phyloP scores from a whole-genome alignment of 371 early-diverging fungal genomes.

The Blakeslea trispora region DNA sequence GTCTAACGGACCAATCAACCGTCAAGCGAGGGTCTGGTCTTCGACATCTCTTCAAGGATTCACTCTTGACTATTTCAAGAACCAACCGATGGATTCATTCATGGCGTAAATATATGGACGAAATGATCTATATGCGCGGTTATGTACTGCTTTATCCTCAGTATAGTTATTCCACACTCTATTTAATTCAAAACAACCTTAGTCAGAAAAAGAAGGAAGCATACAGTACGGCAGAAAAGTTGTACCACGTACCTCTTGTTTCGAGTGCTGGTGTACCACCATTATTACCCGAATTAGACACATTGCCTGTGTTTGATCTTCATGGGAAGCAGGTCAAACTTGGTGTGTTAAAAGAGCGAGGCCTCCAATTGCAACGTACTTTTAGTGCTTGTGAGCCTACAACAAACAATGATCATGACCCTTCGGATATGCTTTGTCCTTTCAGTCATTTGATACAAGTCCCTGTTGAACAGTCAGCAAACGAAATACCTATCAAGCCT shows the following conservation, averaged over 20 bases:
- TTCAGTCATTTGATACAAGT: conserved; percentile 24
- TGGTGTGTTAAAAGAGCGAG: conserved; percentile 39
- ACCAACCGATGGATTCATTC: conserved; percentile 62
- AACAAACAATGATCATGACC: conserved; percentile 30
- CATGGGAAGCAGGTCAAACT: conserved; percentile 45
- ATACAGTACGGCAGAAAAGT: conserved; percentile 3
- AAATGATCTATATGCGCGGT: conserved; percentile 60
- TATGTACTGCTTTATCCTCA: conserved; percentile 35
- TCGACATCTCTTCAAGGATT: conserved; percentile 12
- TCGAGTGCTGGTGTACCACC: conserved; percentile 47
- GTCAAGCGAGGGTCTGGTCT: conserved; percentile 29
- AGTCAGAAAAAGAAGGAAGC: conserved; percentile 20
- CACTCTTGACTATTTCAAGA: conserved; percentile 14
- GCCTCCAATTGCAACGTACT: conserved; percentile 42
- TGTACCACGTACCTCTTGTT: conserved; percentile 45
- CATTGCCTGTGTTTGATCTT: conserved; percentile 54
- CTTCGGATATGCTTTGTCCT: conserved; percentile 53
- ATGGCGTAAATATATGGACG: conserved; percentile 66
- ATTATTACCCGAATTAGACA: conserved; percentile 42
- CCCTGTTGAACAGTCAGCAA: conserved; percentile 3
- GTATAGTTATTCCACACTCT: background rate
- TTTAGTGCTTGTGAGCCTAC: conserved; percentile 54
- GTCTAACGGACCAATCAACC: conserved; percentile 50
- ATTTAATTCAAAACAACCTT: background rate
- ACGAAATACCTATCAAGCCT: background rate